Percentiles rank a stretch among this genome's conserved stretches.
Conservation (phyloP, 2,329 filamentous ascomycete species). For the Scleromitrula shiraiana region DNA sequence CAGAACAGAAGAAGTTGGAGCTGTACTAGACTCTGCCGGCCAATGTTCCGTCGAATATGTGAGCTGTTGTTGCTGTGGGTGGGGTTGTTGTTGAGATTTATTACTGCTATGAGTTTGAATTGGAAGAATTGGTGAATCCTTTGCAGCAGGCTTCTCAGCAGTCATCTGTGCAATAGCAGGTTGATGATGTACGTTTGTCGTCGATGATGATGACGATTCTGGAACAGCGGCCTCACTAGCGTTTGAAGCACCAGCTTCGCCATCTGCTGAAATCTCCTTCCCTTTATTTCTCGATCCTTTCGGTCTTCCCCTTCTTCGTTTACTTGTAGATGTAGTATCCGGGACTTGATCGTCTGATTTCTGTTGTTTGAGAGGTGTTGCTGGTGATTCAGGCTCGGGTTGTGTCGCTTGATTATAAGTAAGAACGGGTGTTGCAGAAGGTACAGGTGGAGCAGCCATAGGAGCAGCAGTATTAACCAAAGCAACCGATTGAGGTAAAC, state of each 20-base stretch:
- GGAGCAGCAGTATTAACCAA: slow-evolving; percentile 21
- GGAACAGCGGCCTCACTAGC: not conserved
- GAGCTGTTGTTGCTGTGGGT: too few relatives aligned
- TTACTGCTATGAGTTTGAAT: slow-evolving; percentile 30
- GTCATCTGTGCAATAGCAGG: slow-evolving; percentile 15
- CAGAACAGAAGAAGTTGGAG: slow-evolving; percentile 9
- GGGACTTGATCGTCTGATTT: slow-evolving; percentile 10
- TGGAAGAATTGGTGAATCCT: slow-evolving; percentile 6
- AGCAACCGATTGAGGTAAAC: slow-evolving; percentile 23
- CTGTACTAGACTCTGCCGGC: slow-evolving; percentile 17
- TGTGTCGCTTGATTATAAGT: slow-evolving; percentile 11
- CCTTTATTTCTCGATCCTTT: slow-evolving; percentile 45
- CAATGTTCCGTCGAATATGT: slow-evolving; percentile 21
- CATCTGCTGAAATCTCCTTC: slow-evolving; percentile 14
- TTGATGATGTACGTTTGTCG: slow-evolving; percentile 13
- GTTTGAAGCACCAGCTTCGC: not conserved
- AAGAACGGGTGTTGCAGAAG: not conserved
- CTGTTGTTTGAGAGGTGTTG: slow-evolving; percentile 18
- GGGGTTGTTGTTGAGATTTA: slow-evolving; percentile 4
- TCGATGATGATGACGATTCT: slow-evolving; percentile 14
- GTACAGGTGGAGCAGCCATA: slow-evolving; percentile 12
- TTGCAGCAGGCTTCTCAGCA: slow-evolving; percentile 10
- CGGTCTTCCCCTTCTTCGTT: slow-evolving; percentile 35
- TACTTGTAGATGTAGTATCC: slow-evolving; percentile 21
- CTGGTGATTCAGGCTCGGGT: slow-evolving; percentile 15